Percentiles rank a stretch among this genome's conserved stretches.
Evolutionary conservation across 257 asterid species (phyloP).

Genomic region (Solanum verrucosum): DNA sequence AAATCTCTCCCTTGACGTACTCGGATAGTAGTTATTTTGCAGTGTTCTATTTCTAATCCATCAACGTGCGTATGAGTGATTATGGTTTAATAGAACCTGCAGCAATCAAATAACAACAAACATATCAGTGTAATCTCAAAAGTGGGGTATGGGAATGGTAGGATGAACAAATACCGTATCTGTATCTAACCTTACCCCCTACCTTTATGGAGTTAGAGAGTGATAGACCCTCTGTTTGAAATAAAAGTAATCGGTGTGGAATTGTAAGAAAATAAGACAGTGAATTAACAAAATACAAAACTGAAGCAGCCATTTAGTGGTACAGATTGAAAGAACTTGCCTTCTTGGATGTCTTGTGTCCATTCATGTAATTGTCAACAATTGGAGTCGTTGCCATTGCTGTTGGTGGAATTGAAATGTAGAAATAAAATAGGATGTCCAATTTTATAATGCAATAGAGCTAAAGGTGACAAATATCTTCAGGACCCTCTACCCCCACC

Average conservation of each 20-base stretch:
- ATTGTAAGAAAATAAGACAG: background rate
- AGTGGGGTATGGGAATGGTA: background rate
- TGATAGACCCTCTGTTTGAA: background rate
- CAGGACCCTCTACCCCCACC: background rate
- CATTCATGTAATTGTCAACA: background rate
- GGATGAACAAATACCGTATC: background rate
- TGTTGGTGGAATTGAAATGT: background rate
- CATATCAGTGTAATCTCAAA: background rate
- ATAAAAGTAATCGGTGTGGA: background rate
- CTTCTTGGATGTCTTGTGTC: background rate
- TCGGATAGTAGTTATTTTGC: background rate
- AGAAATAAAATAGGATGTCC: background rate
- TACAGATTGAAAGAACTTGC: background rate
- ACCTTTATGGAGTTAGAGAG: background rate
- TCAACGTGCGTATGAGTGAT: background rate
- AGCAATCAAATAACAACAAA: background rate
- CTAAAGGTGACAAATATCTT: background rate
- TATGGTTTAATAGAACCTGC: background rate
- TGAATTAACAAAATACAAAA: background rate
- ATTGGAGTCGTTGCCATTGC: background rate
- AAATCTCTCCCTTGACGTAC: background rate
- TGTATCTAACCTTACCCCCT: background rate
- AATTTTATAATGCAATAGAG: background rate
- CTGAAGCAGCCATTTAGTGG: background rate
- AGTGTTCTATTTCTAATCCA: background rate